Percentiles rank a stretch among this genome's conserved stretches.
Conservation (phyloP, 176 grass and related monocot species). For the Puccinellia tenuiflora region DNA sequence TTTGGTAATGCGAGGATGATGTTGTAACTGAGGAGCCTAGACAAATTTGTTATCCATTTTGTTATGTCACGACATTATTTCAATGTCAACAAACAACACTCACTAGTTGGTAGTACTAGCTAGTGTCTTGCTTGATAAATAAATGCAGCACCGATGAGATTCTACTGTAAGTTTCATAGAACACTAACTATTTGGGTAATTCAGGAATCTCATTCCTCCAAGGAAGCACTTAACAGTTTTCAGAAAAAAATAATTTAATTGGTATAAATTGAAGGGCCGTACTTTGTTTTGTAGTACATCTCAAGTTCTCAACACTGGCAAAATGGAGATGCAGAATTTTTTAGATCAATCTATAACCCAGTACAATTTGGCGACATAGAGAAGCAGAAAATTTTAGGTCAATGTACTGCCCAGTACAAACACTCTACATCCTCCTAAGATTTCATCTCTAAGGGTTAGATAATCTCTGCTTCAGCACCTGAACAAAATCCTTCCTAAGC, state of each 20-base stretch:
- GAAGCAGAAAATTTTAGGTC: not conserved
- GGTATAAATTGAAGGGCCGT: not conserved
- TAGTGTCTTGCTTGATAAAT: constrained; percentile 5
- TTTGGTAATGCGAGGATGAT: not conserved
- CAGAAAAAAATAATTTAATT: not conserved
- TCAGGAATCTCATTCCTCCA: not conserved
- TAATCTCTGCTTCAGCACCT: constrained; percentile 53
- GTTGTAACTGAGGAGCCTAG: not conserved
- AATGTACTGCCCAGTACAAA: not conserved
- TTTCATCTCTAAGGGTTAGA: not conserved
- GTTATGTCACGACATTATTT: not conserved
- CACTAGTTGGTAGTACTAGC: not conserved
- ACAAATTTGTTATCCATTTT: not conserved
- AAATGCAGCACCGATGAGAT: not conserved
- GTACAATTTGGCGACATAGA: not conserved
- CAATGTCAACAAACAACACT: not conserved
- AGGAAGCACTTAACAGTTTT: not conserved
- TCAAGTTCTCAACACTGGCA: not conserved
- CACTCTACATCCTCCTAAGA: not conserved
- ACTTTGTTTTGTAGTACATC: not conserved
- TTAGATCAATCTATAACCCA: not conserved
- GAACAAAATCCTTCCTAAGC: constrained; percentile 45
- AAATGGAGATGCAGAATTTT: not conserved
- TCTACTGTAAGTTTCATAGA: not conserved
- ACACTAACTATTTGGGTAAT: no score